Conservation (phyloP, 2,329 filamentous ascomycete species). For the Sphaerulina vaccinii region DNA sequence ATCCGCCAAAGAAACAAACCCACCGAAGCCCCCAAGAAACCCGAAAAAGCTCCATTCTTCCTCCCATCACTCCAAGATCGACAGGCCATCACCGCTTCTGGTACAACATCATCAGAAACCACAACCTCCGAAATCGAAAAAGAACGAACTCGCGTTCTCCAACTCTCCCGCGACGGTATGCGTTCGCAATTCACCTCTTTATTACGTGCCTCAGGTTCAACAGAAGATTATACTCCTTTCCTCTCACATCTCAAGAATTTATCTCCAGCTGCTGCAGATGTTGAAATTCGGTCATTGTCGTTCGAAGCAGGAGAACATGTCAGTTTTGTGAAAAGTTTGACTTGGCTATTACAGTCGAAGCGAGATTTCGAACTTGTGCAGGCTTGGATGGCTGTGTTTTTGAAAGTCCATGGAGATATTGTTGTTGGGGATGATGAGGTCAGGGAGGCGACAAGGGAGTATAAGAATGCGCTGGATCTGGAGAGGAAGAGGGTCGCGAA, state of each 20-base stretch:
- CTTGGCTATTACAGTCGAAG: conserved; percentile 63
- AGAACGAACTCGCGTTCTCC: conserved; percentile 37
- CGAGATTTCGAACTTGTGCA: conserved; percentile 91
- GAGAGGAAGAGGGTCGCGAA: conserved; percentile 73
- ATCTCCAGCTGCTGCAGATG: conserved; percentile 79
- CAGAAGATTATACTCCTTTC: conserved; percentile 64
- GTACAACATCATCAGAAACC: conserved; percentile 21
- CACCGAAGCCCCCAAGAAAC: conserved; percentile 83
- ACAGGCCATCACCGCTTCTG: conserved; percentile 14
- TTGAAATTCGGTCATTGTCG: conserved; percentile 80
- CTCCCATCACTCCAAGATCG: conserved; percentile 63
- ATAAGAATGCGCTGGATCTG: conserved; percentile 53
- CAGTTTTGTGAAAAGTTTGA: conserved; percentile 79
- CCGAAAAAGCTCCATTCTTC: conserved; percentile 95
- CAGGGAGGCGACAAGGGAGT: conserved; percentile 61
- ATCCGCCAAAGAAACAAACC: conserved; percentile 93
- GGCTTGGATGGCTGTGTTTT: conserved; percentile 95
- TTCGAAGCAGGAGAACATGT: conserved; percentile 62
- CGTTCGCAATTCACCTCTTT: conserved; percentile 47
- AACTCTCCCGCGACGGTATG: conserved; percentile 22
- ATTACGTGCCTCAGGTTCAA: conserved; percentile 47
- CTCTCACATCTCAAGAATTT: conserved; percentile 77
- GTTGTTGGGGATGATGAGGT: conserved; percentile 54
- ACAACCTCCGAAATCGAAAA: conserved; percentile 33
- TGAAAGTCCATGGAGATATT: conserved; percentile 71